Percentiles rank a stretch among this genome's conserved stretches.
These are phyloP conservation scores for Chalciporus pseudorubinellus DNA, from an alignment of 768 basidiomycete species.

Conservation along the genomic window DNA sequence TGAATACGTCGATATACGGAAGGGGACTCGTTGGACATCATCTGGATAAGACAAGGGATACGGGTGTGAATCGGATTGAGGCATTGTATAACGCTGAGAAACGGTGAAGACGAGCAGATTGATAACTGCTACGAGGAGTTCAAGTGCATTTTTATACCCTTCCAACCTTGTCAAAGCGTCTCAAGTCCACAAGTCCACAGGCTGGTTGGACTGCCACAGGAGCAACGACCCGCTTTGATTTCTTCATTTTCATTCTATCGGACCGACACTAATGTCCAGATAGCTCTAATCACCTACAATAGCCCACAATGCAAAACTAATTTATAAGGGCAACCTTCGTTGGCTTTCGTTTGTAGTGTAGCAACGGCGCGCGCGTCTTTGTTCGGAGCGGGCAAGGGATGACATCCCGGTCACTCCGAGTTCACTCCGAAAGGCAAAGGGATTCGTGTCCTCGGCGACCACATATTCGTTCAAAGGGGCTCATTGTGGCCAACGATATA, in stretches of 20 bases:
- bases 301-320: neutral
- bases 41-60: slow-evolving; percentile 25
- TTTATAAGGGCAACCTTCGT: neutral
- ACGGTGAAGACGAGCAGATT: neutral
- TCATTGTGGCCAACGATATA: too few relatives aligned
- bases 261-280: slow-evolving; percentile 12
- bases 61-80: slow-evolving; percentile 2
- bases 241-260: neutral
- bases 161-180: slow-evolving; percentile 17
- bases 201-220: neutral
- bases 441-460: neutral
- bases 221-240: neutral
- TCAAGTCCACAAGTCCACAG: slow-evolving; percentile 2
- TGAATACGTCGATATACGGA: slow-evolving; percentile 21
- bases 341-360: neutral
- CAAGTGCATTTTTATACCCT: slow-evolving; percentile 21
- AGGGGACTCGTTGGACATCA: slow-evolving; percentile 9
- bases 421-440: neutral
- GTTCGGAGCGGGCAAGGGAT: neutral
- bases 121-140: neutral
- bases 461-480: slow-evolving; percentile 1
- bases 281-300: neutral
- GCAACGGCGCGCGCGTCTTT: slow-evolving; percentile 4
- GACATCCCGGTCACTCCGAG: neutral
- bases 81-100: slow-evolving; percentile 16